These are phyloP conservation scores for Alternaria atra DNA, from an alignment of 2,329 filamentous ascomycete species.

Conservation along the genomic window DNA sequence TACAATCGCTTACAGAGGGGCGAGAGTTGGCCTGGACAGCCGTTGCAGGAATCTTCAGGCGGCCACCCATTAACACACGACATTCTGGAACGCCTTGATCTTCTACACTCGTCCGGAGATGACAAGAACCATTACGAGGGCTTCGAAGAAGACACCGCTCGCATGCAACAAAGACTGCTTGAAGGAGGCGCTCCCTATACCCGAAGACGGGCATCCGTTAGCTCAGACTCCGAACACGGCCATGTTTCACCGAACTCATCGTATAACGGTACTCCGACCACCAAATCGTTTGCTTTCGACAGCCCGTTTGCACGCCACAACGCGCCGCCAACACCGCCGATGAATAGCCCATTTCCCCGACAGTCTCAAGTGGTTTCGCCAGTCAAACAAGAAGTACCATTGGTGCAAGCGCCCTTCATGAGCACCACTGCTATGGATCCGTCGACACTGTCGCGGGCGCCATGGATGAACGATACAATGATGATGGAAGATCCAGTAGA, in stretches of 20 bases:
- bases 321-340: constrained; percentile 50
- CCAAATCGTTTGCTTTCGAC: constrained; percentile 42
- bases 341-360: constrained; percentile 50
- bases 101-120: constrained; percentile 63
- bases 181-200: constrained; percentile 62
- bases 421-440: constrained; percentile 42
- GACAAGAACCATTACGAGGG: constrained; percentile 55
- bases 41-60: constrained; percentile 62
- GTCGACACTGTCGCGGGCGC: constrained; percentile 37
- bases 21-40: constrained; percentile 65
- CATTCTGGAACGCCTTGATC: constrained; percentile 67
- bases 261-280: constrained; percentile 50
- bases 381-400: constrained; percentile 43
- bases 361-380: constrained; percentile 45
- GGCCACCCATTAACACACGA: constrained; percentile 69
- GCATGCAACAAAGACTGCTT: constrained; percentile 65
- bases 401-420: constrained; percentile 44
- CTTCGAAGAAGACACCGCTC: constrained; percentile 67
- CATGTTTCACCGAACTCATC: constrained; percentile 53
- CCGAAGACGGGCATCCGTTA: constrained; percentile 64
- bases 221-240: constrained; percentile 66
- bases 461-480: constrained; percentile 46
- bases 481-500: constrained; percentile 50
- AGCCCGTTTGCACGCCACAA: constrained; percentile 44
- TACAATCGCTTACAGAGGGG: constrained; percentile 63